Base-by-base conservation (phyloP, 2,329 filamentous ascomycete species). In the Xylariaceae sp. region DNA sequence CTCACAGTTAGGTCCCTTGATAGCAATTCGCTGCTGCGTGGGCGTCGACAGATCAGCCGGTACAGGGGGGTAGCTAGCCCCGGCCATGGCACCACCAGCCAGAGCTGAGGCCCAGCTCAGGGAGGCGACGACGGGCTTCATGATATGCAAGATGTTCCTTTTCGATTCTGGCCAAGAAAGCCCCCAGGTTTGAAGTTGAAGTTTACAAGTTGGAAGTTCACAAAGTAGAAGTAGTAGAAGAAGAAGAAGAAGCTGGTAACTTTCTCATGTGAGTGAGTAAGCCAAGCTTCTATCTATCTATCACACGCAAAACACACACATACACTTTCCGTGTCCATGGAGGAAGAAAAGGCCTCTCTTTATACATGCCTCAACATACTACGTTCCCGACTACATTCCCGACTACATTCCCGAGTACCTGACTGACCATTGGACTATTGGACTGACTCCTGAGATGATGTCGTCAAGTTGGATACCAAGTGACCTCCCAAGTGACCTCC, bases 41-140 rank as follows among this genome's bases (percentile, higher is more conserved):
- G 79, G 79, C 1, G 79, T 82, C 2, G 78, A 76, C 67, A 74
- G 56, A 59, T 82, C 79, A 1, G 60, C 42, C 1, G 79, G 79
- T 37, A 74, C 74, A 5, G 72, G 47, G 6, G 78, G 78, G 59
- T 73, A 77, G 51, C 69, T 73, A 3, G 67, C 71, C 50, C 58
- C 52, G 4, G 65, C 65, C 50, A 61, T 41, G 7, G 46, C 65
- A 46, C 63, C 65, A 47, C 54, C 60, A 39, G 64, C 66, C 42
- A 71, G 46, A 32, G 66, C 39, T 11, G 68, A 67, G 4, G 68
- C 56, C 41, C 55, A 59, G 56, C 60, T 65, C 49, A 68, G 29
- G 7, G 54, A 46, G 6, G 51, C 42, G 19, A 60, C 52, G 43
- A 62, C n/a, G 11, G 55, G 58, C 51, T 55, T 65, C 68, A 70